A percentile compares a stretch with the other conserved stretches of the same genome.
These are phyloP conservation scores for Pichia phayaonensis DNA, from an alignment of 805 yeast species.

Conservation along the genomic window DNA sequence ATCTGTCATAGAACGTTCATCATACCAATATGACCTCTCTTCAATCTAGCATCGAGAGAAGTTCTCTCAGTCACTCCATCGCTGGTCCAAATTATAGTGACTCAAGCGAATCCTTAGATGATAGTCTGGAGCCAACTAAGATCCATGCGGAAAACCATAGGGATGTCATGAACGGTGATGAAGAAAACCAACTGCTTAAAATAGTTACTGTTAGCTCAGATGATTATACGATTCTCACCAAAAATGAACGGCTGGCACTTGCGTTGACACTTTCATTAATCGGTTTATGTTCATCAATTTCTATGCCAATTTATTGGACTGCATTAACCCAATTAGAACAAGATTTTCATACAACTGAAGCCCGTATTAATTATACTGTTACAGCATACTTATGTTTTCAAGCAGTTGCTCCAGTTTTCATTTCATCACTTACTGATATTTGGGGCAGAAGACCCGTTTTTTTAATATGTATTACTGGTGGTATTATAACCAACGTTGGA, in stretches of 20 bases:
- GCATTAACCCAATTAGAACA: constrained; percentile 53
- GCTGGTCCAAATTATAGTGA: background rate
- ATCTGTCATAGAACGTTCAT: too few species aligned
- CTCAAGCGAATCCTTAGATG: background rate
- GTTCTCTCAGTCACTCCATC: too few species aligned
- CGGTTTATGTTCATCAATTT: constrained; percentile 62
- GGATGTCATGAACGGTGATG: constrained; percentile 1
- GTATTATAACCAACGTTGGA: constrained; percentile 56
- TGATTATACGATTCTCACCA: constrained; percentile 39
- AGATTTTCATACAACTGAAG: constrained; percentile 48
- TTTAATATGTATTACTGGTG: constrained; percentile 45
- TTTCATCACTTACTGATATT: constrained; percentile 61
- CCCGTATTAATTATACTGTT: constrained; percentile 59
- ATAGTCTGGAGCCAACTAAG: background rate
- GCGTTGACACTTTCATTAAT: constrained; percentile 35
- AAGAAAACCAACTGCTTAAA: background rate
- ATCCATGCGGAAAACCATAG: background rate
- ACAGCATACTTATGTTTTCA: constrained; percentile 72
- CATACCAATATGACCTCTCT: too few species aligned
- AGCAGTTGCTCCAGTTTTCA: constrained; percentile 65
- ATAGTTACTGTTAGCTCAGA: background rate
- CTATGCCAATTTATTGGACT: constrained; percentile 77
- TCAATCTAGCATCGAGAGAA: too few species aligned
- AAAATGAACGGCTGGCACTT: constrained; percentile 34
- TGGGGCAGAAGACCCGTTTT: constrained; percentile 68